Conservation (phyloP, 108 stramenopile genomes). For the Nannochloropsis oceanica region DNA sequence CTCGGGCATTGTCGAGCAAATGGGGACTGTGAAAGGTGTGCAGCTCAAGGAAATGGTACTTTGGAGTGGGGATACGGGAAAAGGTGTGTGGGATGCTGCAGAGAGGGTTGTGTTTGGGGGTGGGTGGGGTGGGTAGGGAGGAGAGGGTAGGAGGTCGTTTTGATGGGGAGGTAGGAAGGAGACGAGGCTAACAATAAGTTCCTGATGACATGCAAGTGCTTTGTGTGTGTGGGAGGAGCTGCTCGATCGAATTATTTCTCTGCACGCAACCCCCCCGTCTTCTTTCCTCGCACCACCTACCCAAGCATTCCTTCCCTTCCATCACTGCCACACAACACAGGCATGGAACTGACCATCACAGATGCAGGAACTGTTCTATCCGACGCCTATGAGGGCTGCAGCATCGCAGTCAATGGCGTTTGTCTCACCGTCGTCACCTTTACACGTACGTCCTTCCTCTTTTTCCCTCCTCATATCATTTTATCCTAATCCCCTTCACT, state of each 20-base stretch:
- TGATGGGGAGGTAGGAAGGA: too few relatives aligned
- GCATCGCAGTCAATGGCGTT: constrained; percentile 92
- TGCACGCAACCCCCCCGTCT: not conserved
- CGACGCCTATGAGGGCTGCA: constrained; percentile 77
- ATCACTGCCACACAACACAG: not conserved
- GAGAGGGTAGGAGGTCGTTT: too few relatives aligned
- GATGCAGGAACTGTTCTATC: constrained; percentile 58
- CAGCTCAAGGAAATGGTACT: constrained; percentile 61
- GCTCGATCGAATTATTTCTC: not conserved
- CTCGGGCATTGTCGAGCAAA: constrained; percentile 96
- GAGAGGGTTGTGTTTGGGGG: not conserved
- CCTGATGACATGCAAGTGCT: constrained; percentile 43
- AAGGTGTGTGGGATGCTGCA: not conserved
- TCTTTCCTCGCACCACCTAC: not conserved
- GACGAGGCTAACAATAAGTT: too few relatives aligned
- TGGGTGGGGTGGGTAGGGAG: not conserved
- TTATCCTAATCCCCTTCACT: too few relatives aligned
- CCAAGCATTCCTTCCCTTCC: too few relatives aligned
- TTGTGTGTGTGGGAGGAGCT: constrained; percentile 26
- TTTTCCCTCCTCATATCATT: too few relatives aligned
- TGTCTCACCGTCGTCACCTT: constrained; percentile 61
- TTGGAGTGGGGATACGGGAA: constrained; percentile 66
- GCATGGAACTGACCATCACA: constrained; percentile 35
- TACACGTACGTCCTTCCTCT: not conserved
- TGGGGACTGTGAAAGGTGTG: constrained; percentile 69